Conservation (phyloP, 148 eudicot genomes). For the Camellia granthamiana region DNA sequence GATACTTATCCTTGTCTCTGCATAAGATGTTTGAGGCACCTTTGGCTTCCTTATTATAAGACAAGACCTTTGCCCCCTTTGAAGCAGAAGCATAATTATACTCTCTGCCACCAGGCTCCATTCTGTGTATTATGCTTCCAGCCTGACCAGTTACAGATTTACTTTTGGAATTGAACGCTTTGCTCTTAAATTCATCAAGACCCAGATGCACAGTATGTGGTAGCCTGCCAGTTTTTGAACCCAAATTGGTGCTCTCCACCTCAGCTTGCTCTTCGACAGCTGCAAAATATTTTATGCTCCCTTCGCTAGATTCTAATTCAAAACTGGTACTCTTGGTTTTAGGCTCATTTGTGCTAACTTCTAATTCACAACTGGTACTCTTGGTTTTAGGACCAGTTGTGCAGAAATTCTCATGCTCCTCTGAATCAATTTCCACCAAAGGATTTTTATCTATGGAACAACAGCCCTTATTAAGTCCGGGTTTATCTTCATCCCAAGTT, state of each 20-base stretch:
- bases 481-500: conserved; percentile 51
- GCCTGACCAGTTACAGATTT: conserved; percentile 46
- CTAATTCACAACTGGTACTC: conserved; percentile 19
- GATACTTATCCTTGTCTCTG: conserved; percentile 93
- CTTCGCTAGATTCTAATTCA: conserved; percentile 21
- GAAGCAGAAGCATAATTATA: conserved; percentile 93
- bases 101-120: conserved; percentile 89
- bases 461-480: conserved; percentile 18
- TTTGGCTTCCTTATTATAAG: conserved; percentile 85
- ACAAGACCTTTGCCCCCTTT: conserved; percentile 94
- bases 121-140: conserved; percentile 66
- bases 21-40: conserved; percentile 83
- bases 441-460: conserved; percentile 21
- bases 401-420: conserved; percentile 26
- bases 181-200: conserved; percentile 86
- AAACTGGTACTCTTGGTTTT: conserved; percentile 16
- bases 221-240: conserved; percentile 42
- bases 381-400: conserved; percentile 20
- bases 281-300: neutral
- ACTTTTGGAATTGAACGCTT: conserved; percentile 62
- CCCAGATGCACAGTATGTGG: conserved; percentile 56
- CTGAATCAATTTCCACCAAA: conserved; percentile 23
- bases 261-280: conserved; percentile 25
- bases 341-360: conserved; percentile 18
- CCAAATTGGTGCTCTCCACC: conserved; percentile 19